A percentile compares a stretch with the other conserved stretches of the same genome.
Conservation (phyloP, 352 stramenopile genomes). For the Phytophthora aleatoria region DNA sequence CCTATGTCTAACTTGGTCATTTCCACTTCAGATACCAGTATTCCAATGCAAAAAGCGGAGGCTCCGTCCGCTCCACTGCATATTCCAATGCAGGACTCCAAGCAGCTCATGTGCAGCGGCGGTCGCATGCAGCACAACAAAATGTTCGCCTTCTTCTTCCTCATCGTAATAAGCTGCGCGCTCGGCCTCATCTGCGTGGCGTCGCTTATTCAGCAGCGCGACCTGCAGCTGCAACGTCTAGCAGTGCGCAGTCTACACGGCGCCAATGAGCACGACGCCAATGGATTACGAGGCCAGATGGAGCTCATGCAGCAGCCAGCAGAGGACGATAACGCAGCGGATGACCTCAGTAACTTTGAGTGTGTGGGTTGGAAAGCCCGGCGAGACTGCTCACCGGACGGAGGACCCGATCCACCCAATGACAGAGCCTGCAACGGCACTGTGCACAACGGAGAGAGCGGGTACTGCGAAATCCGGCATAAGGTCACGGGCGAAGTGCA, state of each 20-base stretch:
- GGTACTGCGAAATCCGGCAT: conserved; percentile 56
- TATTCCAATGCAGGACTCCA: neutral
- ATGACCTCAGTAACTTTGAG: conserved; percentile 43
- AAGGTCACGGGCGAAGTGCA: conserved; percentile 28
- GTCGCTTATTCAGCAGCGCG: conserved; percentile 57
- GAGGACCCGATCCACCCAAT: conserved; percentile 31
- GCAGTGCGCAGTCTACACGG: conserved; percentile 28
- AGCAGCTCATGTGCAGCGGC: conserved; percentile 1
- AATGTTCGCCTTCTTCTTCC: conserved; percentile 42
- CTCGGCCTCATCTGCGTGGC: conserved; percentile 60
- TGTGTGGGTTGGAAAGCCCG: conserved; percentile 60
- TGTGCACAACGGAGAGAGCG: conserved; percentile 46
- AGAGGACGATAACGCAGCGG: conserved; percentile 12
- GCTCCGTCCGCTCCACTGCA: neutral
- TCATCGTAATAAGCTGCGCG: conserved; percentile 59
- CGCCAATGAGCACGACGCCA: conserved; percentile 1
- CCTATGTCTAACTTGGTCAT: neutral
- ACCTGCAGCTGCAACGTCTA: conserved; percentile 35
- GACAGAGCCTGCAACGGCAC: conserved; percentile 45
- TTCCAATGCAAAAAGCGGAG: conserved; percentile 8
- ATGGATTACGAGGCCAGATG: conserved; percentile 24
- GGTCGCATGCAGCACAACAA: conserved; percentile 33
- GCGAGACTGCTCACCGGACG: conserved; percentile 47
- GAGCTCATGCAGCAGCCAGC: conserved; percentile 24
- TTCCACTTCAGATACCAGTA: neutral